These are phyloP conservation scores for Monilinia polystroma DNA, from an alignment of 2,329 filamentous ascomycete species.

Conservation along the genomic window DNA sequence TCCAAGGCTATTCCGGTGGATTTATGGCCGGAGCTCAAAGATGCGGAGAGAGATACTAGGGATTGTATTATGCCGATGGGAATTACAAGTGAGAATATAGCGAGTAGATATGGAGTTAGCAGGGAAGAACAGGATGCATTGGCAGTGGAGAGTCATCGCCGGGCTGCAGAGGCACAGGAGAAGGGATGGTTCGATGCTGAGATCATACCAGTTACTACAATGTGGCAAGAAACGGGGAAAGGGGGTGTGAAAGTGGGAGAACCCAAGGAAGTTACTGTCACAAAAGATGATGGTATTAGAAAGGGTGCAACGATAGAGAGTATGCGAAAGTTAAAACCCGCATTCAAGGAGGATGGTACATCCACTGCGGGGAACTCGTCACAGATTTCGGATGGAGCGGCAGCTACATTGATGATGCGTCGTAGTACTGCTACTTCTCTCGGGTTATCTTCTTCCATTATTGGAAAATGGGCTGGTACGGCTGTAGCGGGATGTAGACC, in stretches of 20 bases:
- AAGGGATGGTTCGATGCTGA: slow-evolving; percentile 72
- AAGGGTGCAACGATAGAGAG: slow-evolving; percentile 65
- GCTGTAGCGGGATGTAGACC: slow-evolving; percentile 75
- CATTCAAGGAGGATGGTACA: slow-evolving; percentile 71
- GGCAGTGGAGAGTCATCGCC: slow-evolving; percentile 69
- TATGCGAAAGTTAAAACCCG: slow-evolving; percentile 78
- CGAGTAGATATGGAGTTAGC: slow-evolving; percentile 69
- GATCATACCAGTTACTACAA: slow-evolving; percentile 76
- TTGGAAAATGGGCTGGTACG: slow-evolving; percentile 80
- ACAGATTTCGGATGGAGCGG: slow-evolving; percentile 86
- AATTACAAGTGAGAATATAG: slow-evolving; percentile 85
- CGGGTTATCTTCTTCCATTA: slow-evolving; percentile 66
- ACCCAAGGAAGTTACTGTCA: slow-evolving; percentile 63
- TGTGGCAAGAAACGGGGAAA: slow-evolving; percentile 64
- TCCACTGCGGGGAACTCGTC: slow-evolving; percentile 84
- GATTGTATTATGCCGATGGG: slow-evolving; percentile 97
- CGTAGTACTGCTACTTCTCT: slow-evolving; percentile 74
- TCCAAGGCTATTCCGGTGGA: slow-evolving; percentile 79
- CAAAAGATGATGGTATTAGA: slow-evolving; percentile 80
- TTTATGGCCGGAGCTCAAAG: slow-evolving; percentile 71
- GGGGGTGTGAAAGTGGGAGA: slow-evolving; percentile 55
- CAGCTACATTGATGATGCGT: slow-evolving; percentile 80
- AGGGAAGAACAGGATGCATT: slow-evolving; percentile 81
- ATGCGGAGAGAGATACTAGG: slow-evolving; percentile 64
- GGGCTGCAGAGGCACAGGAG: slow-evolving; percentile 68